Percentiles rank a stretch among this genome's conserved stretches.
These are phyloP conservation scores for Brassica cretica DNA, from an alignment of 345 rosid genomes.

Conservation along the genomic window DNA sequence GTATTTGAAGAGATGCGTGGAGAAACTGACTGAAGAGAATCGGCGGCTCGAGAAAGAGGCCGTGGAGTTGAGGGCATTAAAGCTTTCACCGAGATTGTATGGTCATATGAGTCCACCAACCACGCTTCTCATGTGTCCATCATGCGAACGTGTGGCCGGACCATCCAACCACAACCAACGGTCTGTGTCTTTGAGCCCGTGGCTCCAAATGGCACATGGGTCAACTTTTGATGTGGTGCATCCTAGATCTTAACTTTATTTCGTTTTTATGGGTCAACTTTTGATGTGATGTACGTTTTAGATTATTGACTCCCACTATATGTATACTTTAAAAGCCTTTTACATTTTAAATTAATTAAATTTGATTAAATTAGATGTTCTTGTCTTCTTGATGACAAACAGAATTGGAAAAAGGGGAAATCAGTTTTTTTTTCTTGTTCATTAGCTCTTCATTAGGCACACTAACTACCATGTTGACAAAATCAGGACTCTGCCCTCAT, in stretches of 20 bases:
- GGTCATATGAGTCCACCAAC: conserved; percentile 96
- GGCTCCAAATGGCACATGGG: conserved; percentile 37
- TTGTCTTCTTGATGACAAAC: conserved; percentile 25
- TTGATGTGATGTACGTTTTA: conserved; percentile 29
- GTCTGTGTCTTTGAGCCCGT: conserved; percentile 28
- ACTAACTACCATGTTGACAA: neutral
- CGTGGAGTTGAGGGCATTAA: conserved; percentile 84
- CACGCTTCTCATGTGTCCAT: conserved; percentile 94
- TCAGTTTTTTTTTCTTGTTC: neutral
- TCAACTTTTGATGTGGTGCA: conserved; percentile 34
- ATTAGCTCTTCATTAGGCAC: neutral
- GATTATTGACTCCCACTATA: conserved; percentile 30
- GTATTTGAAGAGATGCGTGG: conserved; percentile 86
- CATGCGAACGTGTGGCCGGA: conserved; percentile 84
- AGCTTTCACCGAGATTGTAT: conserved; percentile 90
- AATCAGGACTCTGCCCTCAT: neutral
- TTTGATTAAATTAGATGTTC: conserved; percentile 10
- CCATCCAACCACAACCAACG: conserved; percentile 34
- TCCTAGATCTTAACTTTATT: conserved; percentile 32
- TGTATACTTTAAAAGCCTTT: conserved; percentile 11
- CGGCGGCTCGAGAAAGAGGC: conserved; percentile 89
- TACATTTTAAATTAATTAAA: conserved; percentile 3
- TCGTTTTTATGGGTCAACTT: conserved; percentile 33
- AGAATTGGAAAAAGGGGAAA: neutral
- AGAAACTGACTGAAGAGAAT: conserved; percentile 91